Base-by-base conservation (phyloP, 164 flowering plant species). In the Pachysandra terminalis region DNA sequence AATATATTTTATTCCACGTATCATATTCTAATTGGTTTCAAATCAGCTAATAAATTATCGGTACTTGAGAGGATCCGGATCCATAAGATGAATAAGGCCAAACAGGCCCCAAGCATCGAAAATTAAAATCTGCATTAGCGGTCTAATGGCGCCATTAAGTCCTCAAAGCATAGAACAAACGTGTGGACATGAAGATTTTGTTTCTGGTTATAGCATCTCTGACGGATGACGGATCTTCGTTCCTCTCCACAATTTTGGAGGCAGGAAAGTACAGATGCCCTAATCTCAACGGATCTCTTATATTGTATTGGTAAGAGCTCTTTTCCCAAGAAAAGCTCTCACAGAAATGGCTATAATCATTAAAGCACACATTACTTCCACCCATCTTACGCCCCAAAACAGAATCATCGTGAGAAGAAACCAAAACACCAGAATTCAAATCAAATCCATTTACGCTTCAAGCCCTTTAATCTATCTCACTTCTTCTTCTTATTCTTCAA, bases 331-430 rank as follows among this genome's bases (percentile, higher is more conserved):
- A 24, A 7, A 59, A 64, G 41, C 58, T 51, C 40, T 16, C 52
- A 41, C 23, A 14, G 60, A 61, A 65, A 84, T 84, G 90, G 81
- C 87, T 71, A 68, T 82, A 17, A 75, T 83, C 19, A 73, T 80
- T 64, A 86, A 68, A 72, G 59, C 73, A 19, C 78, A 81, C 63
- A 19, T 52, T 65, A 68, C 64, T 24, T 52, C 67, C 35, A 35
- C 64, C 56, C 63, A 52, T 41, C 51, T 56, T 24, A 67, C 63
- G 35, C 74, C 68, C 55, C 63, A 22, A 40, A 48, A 64, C 63
- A 35, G 53, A 19, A 54, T 22, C 45, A 40, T 45, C 15, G 21
- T 15, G 16, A 69, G 15, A 28, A 74, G 52, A 63, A 63, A 21
- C 57, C 76, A 58, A 57, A 67, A 56, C 59, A 17, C 64, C 53